A percentile compares a stretch with the other conserved stretches of the same genome.
Evolutionary conservation across 805 yeast species (phyloP).

Genomic region (Candida succiphila): DNA sequence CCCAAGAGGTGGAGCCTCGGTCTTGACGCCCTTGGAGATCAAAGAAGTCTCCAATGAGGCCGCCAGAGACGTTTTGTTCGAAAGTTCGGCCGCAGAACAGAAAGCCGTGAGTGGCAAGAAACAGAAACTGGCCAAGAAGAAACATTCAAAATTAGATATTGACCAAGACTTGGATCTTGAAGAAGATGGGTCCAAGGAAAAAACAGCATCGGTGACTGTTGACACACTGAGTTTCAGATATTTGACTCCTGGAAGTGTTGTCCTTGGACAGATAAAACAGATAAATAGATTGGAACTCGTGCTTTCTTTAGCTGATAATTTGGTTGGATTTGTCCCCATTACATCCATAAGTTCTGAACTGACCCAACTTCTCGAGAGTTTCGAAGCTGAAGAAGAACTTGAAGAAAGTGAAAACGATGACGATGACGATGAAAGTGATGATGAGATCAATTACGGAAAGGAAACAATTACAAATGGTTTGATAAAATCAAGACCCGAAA

Average conservation of each 20-base stretch:
- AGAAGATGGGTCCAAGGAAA: constrained; percentile 18
- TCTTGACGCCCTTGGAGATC: constrained; percentile 79
- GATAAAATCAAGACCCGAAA: constrained; percentile 8
- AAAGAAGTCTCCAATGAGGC: constrained; percentile 92
- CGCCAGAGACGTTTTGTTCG: constrained; percentile 76
- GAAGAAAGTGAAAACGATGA: constrained; percentile 30
- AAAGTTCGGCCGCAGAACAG: constrained; percentile 11
- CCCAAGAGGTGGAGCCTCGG: constrained; percentile 94
- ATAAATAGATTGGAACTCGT: constrained; percentile 56
- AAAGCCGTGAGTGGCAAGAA: constrained; percentile 19
- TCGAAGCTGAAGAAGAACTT: constrained; percentile 38
- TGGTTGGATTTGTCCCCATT: constrained; percentile 70
- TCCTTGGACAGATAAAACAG: constrained; percentile 66
- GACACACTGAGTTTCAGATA: constrained; percentile 56
- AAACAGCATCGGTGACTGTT: constrained; percentile 32
- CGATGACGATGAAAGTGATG: constrained; percentile 22
- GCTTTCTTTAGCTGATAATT: constrained; percentile 69
- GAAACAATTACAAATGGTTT: constrained; percentile 16
- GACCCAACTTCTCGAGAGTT: constrained; percentile 43
- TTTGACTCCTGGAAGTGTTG: constrained; percentile 58
- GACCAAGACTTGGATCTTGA: constrained; percentile 19
- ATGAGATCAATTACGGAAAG: constrained; percentile 23
- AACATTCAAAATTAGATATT: constrained; percentile 20
- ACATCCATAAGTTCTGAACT: constrained; percentile 61
- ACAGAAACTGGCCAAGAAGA: constrained; percentile 19